Evolutionary conservation across 208 protist species (phyloP).

Genomic region (Balamuthia mandrillaris): DNA sequence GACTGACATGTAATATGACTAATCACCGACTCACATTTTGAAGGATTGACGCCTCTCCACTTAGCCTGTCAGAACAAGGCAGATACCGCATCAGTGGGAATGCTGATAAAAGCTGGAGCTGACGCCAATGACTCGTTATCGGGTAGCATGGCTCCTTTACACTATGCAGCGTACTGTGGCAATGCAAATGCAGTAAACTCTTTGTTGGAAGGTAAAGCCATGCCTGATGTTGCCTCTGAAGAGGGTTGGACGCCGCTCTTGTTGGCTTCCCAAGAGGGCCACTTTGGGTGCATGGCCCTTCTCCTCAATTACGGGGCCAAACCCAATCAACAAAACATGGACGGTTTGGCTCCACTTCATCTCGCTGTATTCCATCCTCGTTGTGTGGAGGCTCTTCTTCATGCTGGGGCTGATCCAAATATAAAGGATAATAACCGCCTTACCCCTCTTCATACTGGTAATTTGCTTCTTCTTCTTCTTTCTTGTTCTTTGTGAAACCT

Average conservation of each 20-base stretch:
- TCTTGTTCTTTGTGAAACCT: too few species aligned
- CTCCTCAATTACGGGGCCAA: not conserved
- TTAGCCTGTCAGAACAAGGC: conserved; percentile 5
- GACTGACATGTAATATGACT: not conserved
- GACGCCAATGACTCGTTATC: conserved; percentile 11
- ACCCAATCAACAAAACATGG: not conserved
- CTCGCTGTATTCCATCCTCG: not conserved
- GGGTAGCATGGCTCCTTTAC: not conserved
- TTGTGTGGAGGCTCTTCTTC: not conserved
- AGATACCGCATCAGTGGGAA: not conserved
- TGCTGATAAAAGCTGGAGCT: conserved; percentile 6
- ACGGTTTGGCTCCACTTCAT: conserved; percentile 3
- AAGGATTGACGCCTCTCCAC: conserved; percentile 22
- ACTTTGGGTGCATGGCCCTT: conserved; percentile 10
- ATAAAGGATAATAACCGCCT: conserved; percentile 32
- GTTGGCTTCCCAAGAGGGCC: conserved; percentile 14
- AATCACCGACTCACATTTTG: not conserved
- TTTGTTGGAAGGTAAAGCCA: conserved; percentile 1
- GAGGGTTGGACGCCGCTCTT: conserved; percentile 28
- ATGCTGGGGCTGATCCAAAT: conserved; percentile 12
- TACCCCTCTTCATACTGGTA: too few species aligned
- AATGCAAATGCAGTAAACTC: not conserved
- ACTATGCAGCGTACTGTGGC: conserved; percentile 22
- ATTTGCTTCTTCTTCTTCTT: too few species aligned
- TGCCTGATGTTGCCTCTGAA: not conserved